Evolutionary conservation across 805 yeast species (phyloP).

Genomic region (Scheffersomyces lignosus): DNA sequence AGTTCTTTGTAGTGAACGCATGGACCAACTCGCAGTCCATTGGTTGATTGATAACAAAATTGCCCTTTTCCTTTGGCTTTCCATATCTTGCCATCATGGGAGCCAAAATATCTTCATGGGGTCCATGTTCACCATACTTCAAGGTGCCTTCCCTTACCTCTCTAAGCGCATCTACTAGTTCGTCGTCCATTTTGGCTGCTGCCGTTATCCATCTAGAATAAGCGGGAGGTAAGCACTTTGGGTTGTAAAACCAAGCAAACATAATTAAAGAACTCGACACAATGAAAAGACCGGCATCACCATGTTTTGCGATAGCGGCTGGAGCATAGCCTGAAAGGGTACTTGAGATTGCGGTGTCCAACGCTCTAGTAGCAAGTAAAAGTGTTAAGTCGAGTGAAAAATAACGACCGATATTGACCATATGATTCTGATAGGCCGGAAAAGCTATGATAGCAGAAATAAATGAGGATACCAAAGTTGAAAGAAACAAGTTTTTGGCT

Average conservation of each 20-base stretch:
- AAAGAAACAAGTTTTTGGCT: constrained; percentile 8
- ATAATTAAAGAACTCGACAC: constrained; percentile 32
- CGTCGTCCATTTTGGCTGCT: constrained; percentile 49
- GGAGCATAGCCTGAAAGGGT: constrained; percentile 9
- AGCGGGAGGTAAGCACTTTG: constrained; percentile 42
- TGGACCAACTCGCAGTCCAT: constrained; percentile 44
- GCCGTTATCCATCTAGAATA: constrained; percentile 49
- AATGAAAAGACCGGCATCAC: constrained; percentile 31
- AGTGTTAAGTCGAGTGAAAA: constrained; percentile 37
- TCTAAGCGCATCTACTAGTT: constrained; percentile 31
- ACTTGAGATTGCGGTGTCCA: constrained; percentile 32
- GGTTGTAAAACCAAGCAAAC: constrained; percentile 40
- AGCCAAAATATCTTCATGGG: constrained; percentile 27
- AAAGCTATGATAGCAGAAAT: constrained; percentile 27
- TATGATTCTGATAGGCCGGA: constrained; percentile 33
- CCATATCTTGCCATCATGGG: constrained; percentile 33
- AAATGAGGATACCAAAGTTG: constrained; percentile 30
- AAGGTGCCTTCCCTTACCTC: constrained; percentile 28
- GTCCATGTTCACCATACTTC: constrained; percentile 35
- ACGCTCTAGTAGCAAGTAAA: constrained; percentile 34
- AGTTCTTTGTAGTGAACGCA: constrained; percentile 35
- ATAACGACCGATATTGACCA: constrained; percentile 27
- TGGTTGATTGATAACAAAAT: constrained; percentile 26
- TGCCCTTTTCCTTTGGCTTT: constrained; percentile 31
- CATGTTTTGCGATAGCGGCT: constrained; percentile 9